Evolutionary conservation across 1,284 basidiomycete species (phyloP), one percentile per base, ranked within the genome.

Genomic region (Agroathelia rolfsii): DNA sequence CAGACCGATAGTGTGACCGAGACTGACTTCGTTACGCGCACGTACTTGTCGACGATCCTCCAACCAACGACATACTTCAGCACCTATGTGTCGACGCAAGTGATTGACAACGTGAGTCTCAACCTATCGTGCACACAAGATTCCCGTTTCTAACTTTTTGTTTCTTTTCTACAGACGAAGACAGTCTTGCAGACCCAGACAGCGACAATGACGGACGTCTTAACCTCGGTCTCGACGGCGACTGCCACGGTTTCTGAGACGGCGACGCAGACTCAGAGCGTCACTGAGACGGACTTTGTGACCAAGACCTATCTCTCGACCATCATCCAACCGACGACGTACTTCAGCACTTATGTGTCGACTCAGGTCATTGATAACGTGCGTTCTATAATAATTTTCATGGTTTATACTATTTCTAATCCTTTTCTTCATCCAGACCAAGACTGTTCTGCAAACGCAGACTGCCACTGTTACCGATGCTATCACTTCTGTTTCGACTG

Each of bases 351-450:
- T 27, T 77, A 66, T 64, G 63, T 75, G 13, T 77, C 75, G 8
- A 79, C 76, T 13, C 66, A 77, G 52, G 57, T 69, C 48, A 62
- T 75, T 43, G 71, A 78, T 51, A 70, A 76, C 48, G 71, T 73
- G 39, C 48, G 62, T 48, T 20, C 26, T n/a, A n/a, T n/a, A n/a
- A 15, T 21, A 22, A 26, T 13, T 9, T 16, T 24, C 28, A 11
- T 24, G 20, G 11, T 9, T 8, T n/a, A n/a, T n/a, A n/a, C n/a
- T 7, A 31, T 20, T 34, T 24, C 13, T n/a, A n/a, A n/a, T 12
- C n/a, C 13, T 8, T 2, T 5, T 21, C 13, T 19, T 20, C 17
- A 20, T 35, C 56, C 55, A 62, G 34, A 77, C 75, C 37, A 53
- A 66, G 53, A 64, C 56, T 12, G 24, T 67, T 36, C 64, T 71